Percentiles rank a stretch among this genome's conserved stretches.
Evolutionary conservation across 305 asterid species (phyloP).

Genomic region (Nicotiana rustica): DNA sequence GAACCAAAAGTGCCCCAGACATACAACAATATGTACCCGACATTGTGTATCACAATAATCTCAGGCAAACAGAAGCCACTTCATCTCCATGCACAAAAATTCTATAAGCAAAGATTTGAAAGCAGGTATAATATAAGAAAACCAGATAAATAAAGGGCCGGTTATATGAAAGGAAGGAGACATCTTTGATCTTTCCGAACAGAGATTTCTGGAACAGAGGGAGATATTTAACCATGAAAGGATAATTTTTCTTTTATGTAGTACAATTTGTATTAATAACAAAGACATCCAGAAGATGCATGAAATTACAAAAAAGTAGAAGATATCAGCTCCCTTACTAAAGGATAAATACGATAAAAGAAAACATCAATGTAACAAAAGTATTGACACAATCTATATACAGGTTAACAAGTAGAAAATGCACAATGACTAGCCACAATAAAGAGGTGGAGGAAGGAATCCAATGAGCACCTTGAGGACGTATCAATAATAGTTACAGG

Average conservation of each 20-base stretch:
- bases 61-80: neutral
- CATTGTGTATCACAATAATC: neutral
- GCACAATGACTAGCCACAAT: neutral
- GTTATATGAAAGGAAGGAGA: neutral
- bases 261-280: no score
- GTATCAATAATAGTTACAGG: constrained; percentile 94
- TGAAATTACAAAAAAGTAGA: no score
- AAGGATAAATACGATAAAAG: neutral
- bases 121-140: neutral
- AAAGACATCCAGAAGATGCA: no score
- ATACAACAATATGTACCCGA: neutral
- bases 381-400: neutral
- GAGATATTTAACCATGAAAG: neutral
- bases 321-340: no score
- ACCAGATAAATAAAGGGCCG: neutral
- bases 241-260: no score
- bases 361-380: neutral
- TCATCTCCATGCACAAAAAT: neutral
- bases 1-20: neutral
- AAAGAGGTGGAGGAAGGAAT: neutral
- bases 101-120: constrained; percentile 13
- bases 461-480: constrained; percentile 69
- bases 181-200: constrained; percentile 4
- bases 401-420: neutral
- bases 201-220: neutral